Evolutionary conservation across 2,329 filamentous ascomycete genomes (phyloP).

Genomic region (Phaeoacremonium minimum): DNA sequence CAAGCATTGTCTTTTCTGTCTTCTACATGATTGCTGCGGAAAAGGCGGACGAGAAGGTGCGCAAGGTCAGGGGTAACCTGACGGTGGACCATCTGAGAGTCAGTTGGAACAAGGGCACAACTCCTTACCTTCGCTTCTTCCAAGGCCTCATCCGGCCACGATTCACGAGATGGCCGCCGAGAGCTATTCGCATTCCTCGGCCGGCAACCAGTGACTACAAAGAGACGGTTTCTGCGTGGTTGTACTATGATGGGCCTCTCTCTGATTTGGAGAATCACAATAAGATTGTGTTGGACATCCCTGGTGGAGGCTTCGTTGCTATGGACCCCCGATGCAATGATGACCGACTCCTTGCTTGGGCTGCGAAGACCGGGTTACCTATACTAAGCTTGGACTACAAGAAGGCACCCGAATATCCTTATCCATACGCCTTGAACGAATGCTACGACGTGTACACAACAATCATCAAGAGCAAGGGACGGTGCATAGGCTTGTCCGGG

Average conservation of each 20-base stretch:
- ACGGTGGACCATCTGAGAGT: constrained; percentile 89
- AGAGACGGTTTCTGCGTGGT: constrained; percentile 79
- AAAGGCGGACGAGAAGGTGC: constrained; percentile 92
- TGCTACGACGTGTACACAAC: constrained; percentile 82
- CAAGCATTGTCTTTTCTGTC: constrained; percentile 76
- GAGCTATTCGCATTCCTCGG: constrained; percentile 78
- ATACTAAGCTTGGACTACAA: constrained; percentile 88
- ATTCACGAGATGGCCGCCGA: constrained; percentile 75
- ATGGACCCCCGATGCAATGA: constrained; percentile 96
- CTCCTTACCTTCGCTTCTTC: constrained; percentile 75
- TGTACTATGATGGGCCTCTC: constrained; percentile 90
- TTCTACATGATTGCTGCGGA: constrained; percentile 94
- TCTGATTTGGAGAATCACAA: constrained; percentile 71
- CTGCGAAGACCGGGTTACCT: constrained; percentile 81
- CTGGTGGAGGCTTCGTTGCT: constrained; percentile 91
- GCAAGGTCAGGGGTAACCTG: constrained; percentile 79
- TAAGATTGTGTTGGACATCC: constrained; percentile 81
- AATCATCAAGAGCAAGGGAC: constrained; percentile 66
- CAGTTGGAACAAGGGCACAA: constrained; percentile 92
- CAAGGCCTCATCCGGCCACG: constrained; percentile 71
- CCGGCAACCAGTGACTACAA: constrained; percentile 76
- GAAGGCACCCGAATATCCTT: constrained; percentile 81
- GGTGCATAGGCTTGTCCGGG: constrained; percentile 72
- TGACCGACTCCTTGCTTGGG: constrained; percentile 91
- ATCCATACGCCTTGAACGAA: constrained; percentile 81